Evolutionary conservation across 2,329 filamentous ascomycete genomes (phyloP).

Genomic region (Botrytis medusae): DNA sequence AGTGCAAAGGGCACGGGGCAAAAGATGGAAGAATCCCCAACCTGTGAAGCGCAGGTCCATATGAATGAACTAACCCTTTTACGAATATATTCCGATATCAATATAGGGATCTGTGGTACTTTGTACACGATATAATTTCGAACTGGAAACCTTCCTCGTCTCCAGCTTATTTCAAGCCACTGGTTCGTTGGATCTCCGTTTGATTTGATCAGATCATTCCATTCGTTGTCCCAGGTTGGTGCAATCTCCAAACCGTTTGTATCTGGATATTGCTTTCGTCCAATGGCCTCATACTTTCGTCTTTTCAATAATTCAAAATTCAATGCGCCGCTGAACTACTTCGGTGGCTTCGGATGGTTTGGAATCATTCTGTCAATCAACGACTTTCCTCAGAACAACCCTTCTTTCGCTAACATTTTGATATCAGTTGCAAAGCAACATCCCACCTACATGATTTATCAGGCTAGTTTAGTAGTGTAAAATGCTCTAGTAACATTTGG

Average conservation of each 20-base stretch:
- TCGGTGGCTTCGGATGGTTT: neutral
- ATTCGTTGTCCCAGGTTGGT: neutral
- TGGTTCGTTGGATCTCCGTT: neutral
- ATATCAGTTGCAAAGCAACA: neutral
- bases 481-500: neutral
- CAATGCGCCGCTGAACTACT: neutral
- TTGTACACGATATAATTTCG: neutral
- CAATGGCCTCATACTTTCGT: neutral
- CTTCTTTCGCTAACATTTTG: neutral
- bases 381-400: neutral
- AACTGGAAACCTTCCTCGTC: neutral
- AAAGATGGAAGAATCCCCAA: neutral
- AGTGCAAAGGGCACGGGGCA: neutral
- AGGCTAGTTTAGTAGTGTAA: neutral
- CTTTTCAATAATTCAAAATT: neutral
- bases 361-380: neutral
- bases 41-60: neutral
- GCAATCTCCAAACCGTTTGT: slow-evolving; percentile 13
- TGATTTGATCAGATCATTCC: slow-evolving; percentile 2
- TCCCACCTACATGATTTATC: neutral
- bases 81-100: neutral
- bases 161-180: neutral
- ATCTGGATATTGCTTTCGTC: neutral
- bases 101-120: neutral
- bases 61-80: neutral